A percentile compares a stretch with the other conserved stretches of the same genome.
Evolutionary conservation across 1,284 basidiomycete genomes (phyloP).

Genomic region (Cutaneotrichosporon mucoides): DNA sequence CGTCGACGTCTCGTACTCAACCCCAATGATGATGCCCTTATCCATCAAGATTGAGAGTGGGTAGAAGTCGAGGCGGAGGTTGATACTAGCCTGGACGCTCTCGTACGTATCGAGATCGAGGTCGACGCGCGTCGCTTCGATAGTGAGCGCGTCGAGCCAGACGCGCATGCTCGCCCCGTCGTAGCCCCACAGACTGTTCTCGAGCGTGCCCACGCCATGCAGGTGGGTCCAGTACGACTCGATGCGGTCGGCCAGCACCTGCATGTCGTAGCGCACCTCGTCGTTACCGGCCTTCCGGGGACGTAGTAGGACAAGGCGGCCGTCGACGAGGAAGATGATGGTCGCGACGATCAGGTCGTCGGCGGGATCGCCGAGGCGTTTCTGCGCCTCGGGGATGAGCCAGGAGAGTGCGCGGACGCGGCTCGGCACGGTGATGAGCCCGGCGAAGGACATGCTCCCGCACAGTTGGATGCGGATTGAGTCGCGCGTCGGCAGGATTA

Average conservation of each 20-base stretch:
- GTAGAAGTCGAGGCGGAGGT: conserved; percentile 87
- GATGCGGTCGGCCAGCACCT: conserved; percentile 89
- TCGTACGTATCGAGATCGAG: conserved; percentile 53
- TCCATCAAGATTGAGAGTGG: conserved; percentile 96
- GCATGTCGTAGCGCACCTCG: conserved; percentile 90
- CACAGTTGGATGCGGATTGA: conserved; percentile 82
- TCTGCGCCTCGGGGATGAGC: conserved; percentile 92
- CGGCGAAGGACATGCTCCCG: conserved; percentile 91
- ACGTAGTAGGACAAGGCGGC: conserved; percentile 79
- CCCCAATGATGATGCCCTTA: conserved; percentile 96
- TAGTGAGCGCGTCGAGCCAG: conserved; percentile 91
- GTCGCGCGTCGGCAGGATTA: conserved; percentile 80
- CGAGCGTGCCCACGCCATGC: conserved; percentile 82
- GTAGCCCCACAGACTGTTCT: conserved; percentile 97
- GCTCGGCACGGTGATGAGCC: conserved; percentile 78
- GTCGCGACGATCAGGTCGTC: conserved; percentile 92
- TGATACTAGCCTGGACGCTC: conserved; percentile 85
- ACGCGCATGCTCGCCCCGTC: conserved; percentile 84
- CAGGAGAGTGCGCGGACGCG: conserved; percentile 90
- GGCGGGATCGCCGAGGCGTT: conserved; percentile 91
- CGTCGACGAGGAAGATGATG: conserved; percentile 93
- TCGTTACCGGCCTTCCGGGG: conserved; percentile 78
- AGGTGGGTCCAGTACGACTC: conserved; percentile 99
- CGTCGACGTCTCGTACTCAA: conserved; percentile 79
- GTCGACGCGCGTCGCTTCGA: conserved; percentile 60